Evolutionary conservation across 1,139 yeast genomes (phyloP).

Genomic region (Ogataea hybrid): DNA sequence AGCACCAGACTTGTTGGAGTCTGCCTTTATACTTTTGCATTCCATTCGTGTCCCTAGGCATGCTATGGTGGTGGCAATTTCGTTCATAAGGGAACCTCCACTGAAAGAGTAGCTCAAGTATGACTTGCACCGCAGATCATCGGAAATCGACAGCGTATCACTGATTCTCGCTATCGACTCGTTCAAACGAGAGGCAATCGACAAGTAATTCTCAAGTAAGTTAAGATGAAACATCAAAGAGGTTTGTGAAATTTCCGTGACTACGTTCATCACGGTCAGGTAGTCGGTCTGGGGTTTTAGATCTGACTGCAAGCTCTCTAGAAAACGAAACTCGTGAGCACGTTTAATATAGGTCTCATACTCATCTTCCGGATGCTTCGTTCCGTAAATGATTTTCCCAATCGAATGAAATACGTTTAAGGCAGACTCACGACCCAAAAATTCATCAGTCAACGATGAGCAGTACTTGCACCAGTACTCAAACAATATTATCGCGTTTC

Average conservation of each 20-base stretch:
- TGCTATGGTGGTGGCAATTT: slow-evolving; percentile 18
- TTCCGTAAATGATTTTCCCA: slow-evolving; percentile 65
- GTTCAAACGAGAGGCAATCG: slow-evolving; percentile 28
- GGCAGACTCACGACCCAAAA: slow-evolving; percentile 44
- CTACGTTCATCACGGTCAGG: slow-evolving; percentile 35
- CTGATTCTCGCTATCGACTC: slow-evolving; percentile 17
- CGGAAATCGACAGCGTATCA: slow-evolving; percentile 25
- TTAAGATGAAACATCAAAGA: slow-evolving; percentile 37
- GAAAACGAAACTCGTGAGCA: slow-evolving; percentile 5
- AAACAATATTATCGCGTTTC: slow-evolving; percentile 67
- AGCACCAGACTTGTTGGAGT: neutral
- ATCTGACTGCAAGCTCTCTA: neutral
- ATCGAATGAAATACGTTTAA: slow-evolving; percentile 64
- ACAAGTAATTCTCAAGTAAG: slow-evolving; percentile 42
- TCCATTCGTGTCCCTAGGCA: slow-evolving; percentile 25
- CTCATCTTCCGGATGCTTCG: slow-evolving; percentile 34
- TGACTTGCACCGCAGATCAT: slow-evolving; percentile 15
- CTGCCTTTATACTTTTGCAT: slow-evolving; percentile 18
- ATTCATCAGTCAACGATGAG: slow-evolving; percentile 12
- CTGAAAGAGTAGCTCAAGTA: neutral
- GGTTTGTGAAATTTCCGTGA: slow-evolving; percentile 32
- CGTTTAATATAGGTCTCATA: slow-evolving; percentile 25
- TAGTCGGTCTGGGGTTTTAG: slow-evolving; percentile 16
- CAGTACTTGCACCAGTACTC: slow-evolving; percentile 58
- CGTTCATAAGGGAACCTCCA: slow-evolving; percentile 4